phyloP scores from a whole-genome alignment of 164 flowering plant genomes.

The Annona cherimola region DNA sequence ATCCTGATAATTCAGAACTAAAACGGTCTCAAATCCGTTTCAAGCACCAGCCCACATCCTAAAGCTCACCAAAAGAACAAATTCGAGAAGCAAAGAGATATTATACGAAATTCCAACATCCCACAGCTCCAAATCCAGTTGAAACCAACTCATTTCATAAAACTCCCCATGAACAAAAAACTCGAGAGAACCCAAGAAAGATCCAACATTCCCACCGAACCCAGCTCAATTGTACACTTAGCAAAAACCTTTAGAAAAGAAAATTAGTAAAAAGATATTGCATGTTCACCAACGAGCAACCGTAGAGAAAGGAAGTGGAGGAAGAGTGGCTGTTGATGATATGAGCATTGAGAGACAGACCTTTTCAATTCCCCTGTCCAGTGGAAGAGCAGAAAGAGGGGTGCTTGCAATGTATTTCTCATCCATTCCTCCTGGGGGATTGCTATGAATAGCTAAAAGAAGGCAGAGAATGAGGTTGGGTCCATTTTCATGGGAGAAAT shows the following conservation, averaged over 20 bases:
- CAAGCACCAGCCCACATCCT: background rate
- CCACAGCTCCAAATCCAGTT: background rate
- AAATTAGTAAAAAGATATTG: background rate
- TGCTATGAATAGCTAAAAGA: background rate
- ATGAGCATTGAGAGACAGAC: conserved; percentile 17
- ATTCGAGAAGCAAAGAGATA: background rate
- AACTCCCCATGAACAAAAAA: background rate
- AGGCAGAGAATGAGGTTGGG: conserved; percentile 2
- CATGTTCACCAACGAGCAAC: conserved; percentile 1
- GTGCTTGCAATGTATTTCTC: conserved; percentile 24
- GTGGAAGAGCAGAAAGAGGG: conserved; percentile 13
- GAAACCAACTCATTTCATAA: background rate
- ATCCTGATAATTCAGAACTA: background rate
- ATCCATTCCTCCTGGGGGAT: conserved; percentile 18
- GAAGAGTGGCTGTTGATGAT: background rate
- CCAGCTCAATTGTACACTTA: background rate
- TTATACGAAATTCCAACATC: background rate
- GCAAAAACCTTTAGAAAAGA: too few species aligned
- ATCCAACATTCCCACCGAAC: background rate
- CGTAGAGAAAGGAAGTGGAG: background rate
- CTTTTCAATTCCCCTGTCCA: conserved; percentile 45
- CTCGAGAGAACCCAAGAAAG: background rate
- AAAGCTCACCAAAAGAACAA: background rate
- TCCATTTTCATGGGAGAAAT: conserved; percentile 15
- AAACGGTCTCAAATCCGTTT: background rate